A percentile compares a stretch with the other conserved stretches of the same genome.
phyloP scores from a whole-genome alignment of 805 yeast species.

The Komagataella populi region DNA sequence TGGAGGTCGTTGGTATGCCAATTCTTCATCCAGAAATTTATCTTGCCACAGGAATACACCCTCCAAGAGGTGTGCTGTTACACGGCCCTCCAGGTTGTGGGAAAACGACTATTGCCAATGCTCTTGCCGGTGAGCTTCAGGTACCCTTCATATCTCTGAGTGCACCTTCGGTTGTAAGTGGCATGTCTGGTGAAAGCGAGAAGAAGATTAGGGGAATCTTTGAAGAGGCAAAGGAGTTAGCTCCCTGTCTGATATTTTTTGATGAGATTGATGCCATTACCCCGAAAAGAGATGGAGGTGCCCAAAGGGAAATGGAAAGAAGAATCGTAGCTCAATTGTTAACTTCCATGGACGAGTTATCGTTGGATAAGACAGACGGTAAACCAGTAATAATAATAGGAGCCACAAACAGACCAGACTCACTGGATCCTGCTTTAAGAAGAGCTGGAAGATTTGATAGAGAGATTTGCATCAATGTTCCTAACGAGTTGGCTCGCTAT shows the following conservation, averaged over 20 bases:
- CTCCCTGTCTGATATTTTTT: conserved; percentile 87
- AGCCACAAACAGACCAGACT: conserved; percentile 94
- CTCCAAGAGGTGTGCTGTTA: conserved; percentile 84
- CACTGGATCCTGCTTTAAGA: conserved; percentile 86
- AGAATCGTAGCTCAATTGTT: conserved; percentile 91
- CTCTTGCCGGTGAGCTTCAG: conserved; percentile 86
- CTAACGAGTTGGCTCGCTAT: conserved; percentile 71
- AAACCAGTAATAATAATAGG: conserved; percentile 91
- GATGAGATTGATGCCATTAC: conserved; percentile 98
- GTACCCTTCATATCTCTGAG: conserved; percentile 86
- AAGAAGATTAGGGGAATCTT: conserved; percentile 86
- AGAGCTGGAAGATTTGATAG: conserved; percentile 95
- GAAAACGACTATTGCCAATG: conserved; percentile 91
- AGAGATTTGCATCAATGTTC: conserved; percentile 91
- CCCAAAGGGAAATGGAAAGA: conserved; percentile 95
- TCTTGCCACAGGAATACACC: conserved; percentile 78
- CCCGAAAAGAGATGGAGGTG: conserved; percentile 95
- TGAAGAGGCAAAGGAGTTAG: conserved; percentile 80
- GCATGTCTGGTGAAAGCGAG: conserved; percentile 98
- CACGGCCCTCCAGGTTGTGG: conserved; percentile 99
- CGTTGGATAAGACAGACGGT: conserved; percentile 80
- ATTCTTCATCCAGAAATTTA: conserved; percentile 90
- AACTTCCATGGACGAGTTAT: conserved; percentile 87
- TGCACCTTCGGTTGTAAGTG: conserved; percentile 94
- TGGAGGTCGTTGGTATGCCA: conserved; percentile 88